Percentiles rank a stretch among this genome's conserved stretches.
These are phyloP conservation scores for Pseudogymnoascus sp. DNA, from an alignment of 2,329 filamentous ascomycete species.

Conservation along the genomic window DNA sequence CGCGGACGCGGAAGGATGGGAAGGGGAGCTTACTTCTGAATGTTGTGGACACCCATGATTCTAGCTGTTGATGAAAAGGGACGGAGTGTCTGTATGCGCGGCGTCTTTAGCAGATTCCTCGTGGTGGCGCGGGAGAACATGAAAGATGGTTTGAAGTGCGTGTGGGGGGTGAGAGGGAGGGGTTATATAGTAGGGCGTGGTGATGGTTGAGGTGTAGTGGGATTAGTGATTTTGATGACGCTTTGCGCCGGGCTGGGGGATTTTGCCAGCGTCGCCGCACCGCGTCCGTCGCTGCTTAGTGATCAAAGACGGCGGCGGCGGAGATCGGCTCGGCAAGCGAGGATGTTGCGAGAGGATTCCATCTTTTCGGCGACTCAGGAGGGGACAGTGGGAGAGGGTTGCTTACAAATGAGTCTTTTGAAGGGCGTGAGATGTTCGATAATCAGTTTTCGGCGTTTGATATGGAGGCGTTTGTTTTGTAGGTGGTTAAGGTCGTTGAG, in stretches of 20 bases:
- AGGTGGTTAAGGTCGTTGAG: background rate
- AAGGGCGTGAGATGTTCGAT: background rate
- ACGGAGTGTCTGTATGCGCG: slow-evolving; percentile 13
- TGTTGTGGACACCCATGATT: slow-evolving; percentile 40
- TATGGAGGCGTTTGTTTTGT: background rate
- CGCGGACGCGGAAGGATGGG: slow-evolving; percentile 10
- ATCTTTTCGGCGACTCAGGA: background rate
- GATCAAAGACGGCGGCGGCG: background rate
- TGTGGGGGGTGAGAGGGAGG: background rate
- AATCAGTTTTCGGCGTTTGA: background rate
- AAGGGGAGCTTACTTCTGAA: slow-evolving; percentile 30
- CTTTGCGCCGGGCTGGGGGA: background rate
- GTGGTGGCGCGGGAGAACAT: slow-evolving; percentile 3
- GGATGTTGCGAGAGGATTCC: background rate
- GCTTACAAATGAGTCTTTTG: background rate
- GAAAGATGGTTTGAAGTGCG: background rate
- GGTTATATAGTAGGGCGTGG: background rate
- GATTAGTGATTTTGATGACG: background rate
- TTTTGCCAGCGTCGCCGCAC: background rate
- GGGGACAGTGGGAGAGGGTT: background rate
- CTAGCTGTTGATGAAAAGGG: slow-evolving; percentile 32
- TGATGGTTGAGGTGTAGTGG: background rate
- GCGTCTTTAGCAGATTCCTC: slow-evolving; percentile 5
- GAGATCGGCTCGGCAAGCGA: background rate
- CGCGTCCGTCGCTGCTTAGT: background rate